Evolutionary conservation across 768 basidiomycete genomes (phyloP).

Genomic region (Psilocybe sp.): DNA sequence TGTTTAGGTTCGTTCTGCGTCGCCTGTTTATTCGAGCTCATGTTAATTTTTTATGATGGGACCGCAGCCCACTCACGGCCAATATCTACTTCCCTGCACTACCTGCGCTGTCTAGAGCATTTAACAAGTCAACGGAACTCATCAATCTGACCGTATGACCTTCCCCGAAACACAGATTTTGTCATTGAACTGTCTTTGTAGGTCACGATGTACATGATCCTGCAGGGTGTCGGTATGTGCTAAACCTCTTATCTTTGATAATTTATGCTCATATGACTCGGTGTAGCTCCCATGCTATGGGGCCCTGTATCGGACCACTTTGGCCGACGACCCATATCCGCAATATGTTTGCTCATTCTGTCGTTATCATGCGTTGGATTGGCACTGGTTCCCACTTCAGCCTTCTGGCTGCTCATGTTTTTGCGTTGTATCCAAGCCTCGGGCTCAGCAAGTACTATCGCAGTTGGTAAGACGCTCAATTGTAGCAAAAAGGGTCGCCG

Average conservation of each 20-base stretch:
- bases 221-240: conserved; percentile 58
- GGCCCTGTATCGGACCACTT: conserved; percentile 65
- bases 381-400: conserved; percentile 46
- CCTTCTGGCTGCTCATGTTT: conserved; percentile 77
- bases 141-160: conserved; percentile 72
- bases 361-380: conserved; percentile 63
- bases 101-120: conserved; percentile 58
- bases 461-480: conserved; percentile 47
- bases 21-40: not conserved
- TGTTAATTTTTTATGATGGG: not conserved
- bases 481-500: not conserved
- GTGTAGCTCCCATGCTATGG: conserved; percentile 63
- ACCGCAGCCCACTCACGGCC: conserved; percentile 61
- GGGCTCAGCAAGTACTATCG: conserved; percentile 78
- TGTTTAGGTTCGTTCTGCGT: conserved; percentile 51
- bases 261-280: not conserved
- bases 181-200: conserved; percentile 11
- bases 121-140: conserved; percentile 63
- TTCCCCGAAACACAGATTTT: not conserved
- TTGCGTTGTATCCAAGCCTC: conserved; percentile 79
- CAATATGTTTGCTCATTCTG: conserved; percentile 62
- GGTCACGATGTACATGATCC: conserved; percentile 70
- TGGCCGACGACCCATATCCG: conserved; percentile 63
- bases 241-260: not conserved
- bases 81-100: conserved; percentile 83